These are phyloP conservation scores for Colletotrichum sojae DNA, from an alignment of 2,329 filamentous ascomycete species.

Conservation along the genomic window DNA sequence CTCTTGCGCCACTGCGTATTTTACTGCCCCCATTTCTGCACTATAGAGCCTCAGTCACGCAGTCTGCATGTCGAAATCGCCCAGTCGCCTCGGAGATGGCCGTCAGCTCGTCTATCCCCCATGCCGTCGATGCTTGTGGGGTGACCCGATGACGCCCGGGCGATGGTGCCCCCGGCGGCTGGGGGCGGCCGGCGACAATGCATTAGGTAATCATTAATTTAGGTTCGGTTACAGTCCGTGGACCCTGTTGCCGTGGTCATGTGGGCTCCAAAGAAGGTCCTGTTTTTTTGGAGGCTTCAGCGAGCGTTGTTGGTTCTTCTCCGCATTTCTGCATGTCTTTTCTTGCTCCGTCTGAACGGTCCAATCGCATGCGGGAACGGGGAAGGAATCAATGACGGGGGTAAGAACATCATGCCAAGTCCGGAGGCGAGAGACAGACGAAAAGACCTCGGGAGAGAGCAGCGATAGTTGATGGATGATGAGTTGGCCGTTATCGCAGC, in stretches of 20 bases:
- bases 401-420: conserved; percentile 6
- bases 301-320: conserved; percentile 14
- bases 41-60: no score
- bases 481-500: conserved; percentile 13
- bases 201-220: not conserved
- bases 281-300: not conserved
- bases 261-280: not conserved
- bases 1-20: no score
- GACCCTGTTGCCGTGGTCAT: not conserved
- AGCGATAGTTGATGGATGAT: not conserved
- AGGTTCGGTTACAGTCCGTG: not conserved
- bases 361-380: not conserved
- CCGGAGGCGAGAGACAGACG: not conserved
- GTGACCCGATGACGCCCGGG: conserved; percentile 19
- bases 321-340: not conserved
- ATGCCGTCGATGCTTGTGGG: conserved; percentile 2
- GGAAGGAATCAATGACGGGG: not conserved
- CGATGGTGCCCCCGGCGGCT: not conserved
- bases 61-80: conserved; percentile 1
- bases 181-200: not conserved
- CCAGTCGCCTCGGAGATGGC: conserved; percentile 12
- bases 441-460: not conserved
- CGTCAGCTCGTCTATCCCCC: not conserved
- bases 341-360: not conserved
- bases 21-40: no score